Evolutionary conservation across 2,329 filamentous ascomycete genomes (phyloP).

Genomic region (Colletotrichum liaoningense): DNA sequence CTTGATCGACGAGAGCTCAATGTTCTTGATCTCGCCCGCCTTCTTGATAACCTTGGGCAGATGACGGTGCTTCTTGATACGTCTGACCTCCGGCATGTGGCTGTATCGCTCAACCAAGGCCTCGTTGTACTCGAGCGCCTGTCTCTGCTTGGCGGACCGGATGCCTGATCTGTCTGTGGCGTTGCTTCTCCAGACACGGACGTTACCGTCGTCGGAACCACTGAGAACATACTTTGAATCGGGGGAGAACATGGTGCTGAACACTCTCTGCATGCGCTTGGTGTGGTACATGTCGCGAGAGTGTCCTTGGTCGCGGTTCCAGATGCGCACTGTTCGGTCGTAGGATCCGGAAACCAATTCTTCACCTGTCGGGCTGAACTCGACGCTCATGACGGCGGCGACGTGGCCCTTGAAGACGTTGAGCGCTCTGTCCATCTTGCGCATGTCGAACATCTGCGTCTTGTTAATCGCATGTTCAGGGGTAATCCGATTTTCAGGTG

Average conservation of each 20-base stretch:
- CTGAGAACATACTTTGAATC: constrained; percentile 91
- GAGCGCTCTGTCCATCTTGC: constrained; percentile 86
- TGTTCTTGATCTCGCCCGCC: constrained; percentile 91
- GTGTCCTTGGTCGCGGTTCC: constrained; percentile 83
- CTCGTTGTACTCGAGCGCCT: constrained; percentile 92
- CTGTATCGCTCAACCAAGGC: constrained; percentile 85
- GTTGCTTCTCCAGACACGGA: constrained; percentile 86
- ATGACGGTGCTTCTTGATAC: constrained; percentile 92
- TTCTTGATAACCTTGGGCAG: constrained; percentile 95
- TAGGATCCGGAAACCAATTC: constrained; percentile 92
- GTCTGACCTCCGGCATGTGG: constrained; percentile 95
- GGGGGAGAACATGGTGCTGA: constrained; percentile 85
- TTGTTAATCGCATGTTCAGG: not conserved
- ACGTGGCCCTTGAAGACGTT: constrained; percentile 94
- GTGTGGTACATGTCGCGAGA: constrained; percentile 96
- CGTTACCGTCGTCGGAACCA: constrained; percentile 93
- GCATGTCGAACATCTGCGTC: constrained; percentile 82
- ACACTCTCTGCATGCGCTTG: constrained; percentile 93
- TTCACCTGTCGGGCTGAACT: constrained; percentile 94
- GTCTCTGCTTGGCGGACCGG: constrained; percentile 85
- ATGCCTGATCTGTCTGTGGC: constrained; percentile 86
- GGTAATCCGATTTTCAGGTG: no score
- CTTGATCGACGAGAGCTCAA: constrained; percentile 90
- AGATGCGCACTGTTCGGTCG: constrained; percentile 86
- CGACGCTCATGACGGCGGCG: constrained; percentile 92